Evolutionary conservation across 1,139 yeast genomes (phyloP).

Genomic region (Suhomyces choctaworum): DNA sequence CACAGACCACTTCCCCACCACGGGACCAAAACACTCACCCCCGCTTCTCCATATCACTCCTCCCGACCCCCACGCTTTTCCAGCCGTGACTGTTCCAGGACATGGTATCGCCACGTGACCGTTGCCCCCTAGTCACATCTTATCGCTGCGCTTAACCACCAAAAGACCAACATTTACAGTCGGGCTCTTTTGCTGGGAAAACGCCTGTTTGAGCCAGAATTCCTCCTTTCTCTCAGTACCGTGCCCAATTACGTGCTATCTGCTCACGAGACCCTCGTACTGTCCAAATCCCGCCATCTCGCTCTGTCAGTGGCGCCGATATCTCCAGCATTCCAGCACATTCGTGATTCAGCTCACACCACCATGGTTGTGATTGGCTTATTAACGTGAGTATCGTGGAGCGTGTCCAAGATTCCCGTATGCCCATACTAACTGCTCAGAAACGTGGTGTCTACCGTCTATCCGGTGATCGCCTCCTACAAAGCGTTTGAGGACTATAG

Average conservation of each 20-base stretch:
- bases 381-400: conserved; percentile 14
- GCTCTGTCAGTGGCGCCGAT: no score
- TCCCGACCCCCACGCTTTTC: no score
- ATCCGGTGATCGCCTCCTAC: conserved; percentile 56
- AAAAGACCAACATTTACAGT: no score
- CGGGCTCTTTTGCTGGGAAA: no score
- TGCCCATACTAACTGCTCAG: conserved; percentile 21
- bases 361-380: conserved; percentile 14
- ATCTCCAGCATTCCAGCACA: not conserved
- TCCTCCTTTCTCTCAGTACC: no score
- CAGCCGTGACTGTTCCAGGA: conserved; percentile 3
- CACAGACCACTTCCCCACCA: no score
- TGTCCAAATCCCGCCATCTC: no score
- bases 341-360: not conserved
- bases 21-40: no score
- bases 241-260: no score
- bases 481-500: conserved; percentile 49
- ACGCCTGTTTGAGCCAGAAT: no score
- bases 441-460: conserved; percentile 42
- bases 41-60: no score
- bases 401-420: not conserved
- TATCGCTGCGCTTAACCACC: conserved; percentile 1
- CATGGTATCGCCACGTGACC: conserved; percentile 8
- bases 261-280: no score
- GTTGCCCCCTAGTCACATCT: conserved; percentile 8